Conservation (phyloP, 352 stramenopile genomes). For the Globisporangium canariense region DNA sequence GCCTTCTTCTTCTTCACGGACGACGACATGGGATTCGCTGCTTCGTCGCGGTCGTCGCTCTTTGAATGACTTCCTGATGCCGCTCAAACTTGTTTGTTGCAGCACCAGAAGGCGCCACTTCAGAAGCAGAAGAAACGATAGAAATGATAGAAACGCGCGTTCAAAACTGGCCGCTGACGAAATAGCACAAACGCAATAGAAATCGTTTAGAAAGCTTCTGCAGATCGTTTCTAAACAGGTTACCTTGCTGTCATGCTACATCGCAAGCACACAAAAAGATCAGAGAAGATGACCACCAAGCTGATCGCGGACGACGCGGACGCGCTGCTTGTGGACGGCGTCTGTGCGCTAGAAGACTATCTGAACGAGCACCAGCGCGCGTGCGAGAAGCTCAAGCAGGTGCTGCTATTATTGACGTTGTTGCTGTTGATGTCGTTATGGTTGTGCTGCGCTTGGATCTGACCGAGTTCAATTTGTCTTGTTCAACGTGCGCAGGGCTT, state of each 20-base stretch:
- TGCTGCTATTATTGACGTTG: conserved; percentile 7
- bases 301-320: conserved; percentile 23
- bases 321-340: conserved; percentile 30
- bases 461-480: background rate
- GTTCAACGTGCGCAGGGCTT: conserved; percentile 37
- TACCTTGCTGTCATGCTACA: background rate
- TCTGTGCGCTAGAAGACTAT: conserved; percentile 54
- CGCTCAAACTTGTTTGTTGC: background rate
- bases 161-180: background rate
- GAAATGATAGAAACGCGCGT: conserved; percentile 4
- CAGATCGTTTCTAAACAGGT: conserved; percentile 14
- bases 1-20: conserved; percentile 24
- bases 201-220: background rate
- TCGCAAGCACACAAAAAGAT: background rate
- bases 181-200: background rate
- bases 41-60: background rate
- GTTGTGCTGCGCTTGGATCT: background rate
- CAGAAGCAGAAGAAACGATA: conserved; percentile 6
- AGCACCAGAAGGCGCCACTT: background rate
- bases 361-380: conserved; percentile 45
- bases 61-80: background rate
- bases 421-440: background rate
- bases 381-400: conserved; percentile 52
- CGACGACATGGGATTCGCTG: conserved; percentile 10
- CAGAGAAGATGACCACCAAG: background rate